Percentiles rank a stretch among this genome's conserved stretches.
These are phyloP conservation scores for Salvia hispanica DNA, from an alignment of 257 asterid genomes.

Conservation along the genomic window DNA sequence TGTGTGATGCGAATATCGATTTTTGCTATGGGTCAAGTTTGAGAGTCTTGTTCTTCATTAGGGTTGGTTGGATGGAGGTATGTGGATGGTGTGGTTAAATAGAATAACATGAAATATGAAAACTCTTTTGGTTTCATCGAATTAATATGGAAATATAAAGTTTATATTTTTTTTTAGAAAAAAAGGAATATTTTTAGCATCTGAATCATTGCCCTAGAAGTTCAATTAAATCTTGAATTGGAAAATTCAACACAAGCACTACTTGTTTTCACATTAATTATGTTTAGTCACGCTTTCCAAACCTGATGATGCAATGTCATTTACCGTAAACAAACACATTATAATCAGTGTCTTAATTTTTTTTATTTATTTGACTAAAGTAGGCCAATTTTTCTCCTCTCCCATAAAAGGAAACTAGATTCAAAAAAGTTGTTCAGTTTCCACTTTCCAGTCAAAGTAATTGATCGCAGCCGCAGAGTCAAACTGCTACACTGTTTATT, in stretches of 20 bases:
- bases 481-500: neutral
- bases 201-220: conserved; percentile 28
- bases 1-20: too few species aligned
- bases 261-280: conserved; percentile 25
- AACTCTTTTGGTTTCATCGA: too few species aligned
- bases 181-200: conserved; percentile 12
- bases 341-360: neutral
- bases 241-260: conserved; percentile 1
- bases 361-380: neutral
- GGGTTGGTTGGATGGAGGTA: too few species aligned
- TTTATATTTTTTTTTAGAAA: too few species aligned
- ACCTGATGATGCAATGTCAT: conserved; percentile 26
- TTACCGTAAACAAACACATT: neutral
- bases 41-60: too few species aligned
- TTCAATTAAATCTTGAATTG: neutral
- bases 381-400: neutral
- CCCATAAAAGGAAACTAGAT: neutral
- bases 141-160: too few species aligned
- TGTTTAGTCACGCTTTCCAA: conserved; percentile 37
- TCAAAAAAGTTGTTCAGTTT: neutral
- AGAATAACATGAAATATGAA: too few species aligned
- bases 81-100: too few species aligned
- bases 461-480: neutral
- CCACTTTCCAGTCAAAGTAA: neutral
- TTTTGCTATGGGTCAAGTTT: too few species aligned